Conservation (phyloP, 2,329 filamentous ascomycete species). For the Aulographum hederae region DNA sequence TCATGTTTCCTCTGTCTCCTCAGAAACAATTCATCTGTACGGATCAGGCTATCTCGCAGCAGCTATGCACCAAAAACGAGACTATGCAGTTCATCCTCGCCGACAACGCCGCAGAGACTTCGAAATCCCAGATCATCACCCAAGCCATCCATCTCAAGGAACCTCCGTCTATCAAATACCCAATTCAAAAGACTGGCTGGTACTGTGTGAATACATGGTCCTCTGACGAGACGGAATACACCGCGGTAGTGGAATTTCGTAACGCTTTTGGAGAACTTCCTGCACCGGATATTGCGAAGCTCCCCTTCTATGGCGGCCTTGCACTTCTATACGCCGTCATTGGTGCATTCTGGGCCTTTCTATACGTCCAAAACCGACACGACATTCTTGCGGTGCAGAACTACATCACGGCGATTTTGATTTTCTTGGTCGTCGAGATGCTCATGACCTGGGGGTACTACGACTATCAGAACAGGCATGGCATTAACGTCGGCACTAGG, state of each 20-base stretch:
- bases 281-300: conserved; percentile 86
- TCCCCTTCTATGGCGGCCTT: conserved; percentile 91
- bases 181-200: conserved; percentile 79
- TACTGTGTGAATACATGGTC: conserved; percentile 77
- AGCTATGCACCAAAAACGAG: conserved; percentile 58
- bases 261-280: conserved; percentile 94
- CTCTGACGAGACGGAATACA: conserved; percentile 50
- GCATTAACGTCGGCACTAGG: conserved; percentile 66
- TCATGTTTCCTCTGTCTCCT: too few species aligned
- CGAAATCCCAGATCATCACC: conserved; percentile 56
- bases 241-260: conserved; percentile 72
- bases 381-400: conserved; percentile 97
- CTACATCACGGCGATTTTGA: conserved; percentile 92
- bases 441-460: conserved; percentile 98
- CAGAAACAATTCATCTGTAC: conserved; percentile 60
- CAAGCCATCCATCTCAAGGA: conserved; percentile 68
- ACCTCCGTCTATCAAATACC: conserved; percentile 58
- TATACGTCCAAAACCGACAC: conserved; percentile 84
- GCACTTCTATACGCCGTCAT: conserved; percentile 87
- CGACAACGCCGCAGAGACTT: conserved; percentile 53
- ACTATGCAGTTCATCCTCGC: conserved; percentile 71
- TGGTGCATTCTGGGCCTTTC: conserved; percentile 75
- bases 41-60: conserved; percentile 45
- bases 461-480: conserved; percentile 84
- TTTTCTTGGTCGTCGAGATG: conserved; percentile 91